phyloP scores from a whole-genome alignment of 768 basidiomycete species.

The Russula compacta region DNA sequence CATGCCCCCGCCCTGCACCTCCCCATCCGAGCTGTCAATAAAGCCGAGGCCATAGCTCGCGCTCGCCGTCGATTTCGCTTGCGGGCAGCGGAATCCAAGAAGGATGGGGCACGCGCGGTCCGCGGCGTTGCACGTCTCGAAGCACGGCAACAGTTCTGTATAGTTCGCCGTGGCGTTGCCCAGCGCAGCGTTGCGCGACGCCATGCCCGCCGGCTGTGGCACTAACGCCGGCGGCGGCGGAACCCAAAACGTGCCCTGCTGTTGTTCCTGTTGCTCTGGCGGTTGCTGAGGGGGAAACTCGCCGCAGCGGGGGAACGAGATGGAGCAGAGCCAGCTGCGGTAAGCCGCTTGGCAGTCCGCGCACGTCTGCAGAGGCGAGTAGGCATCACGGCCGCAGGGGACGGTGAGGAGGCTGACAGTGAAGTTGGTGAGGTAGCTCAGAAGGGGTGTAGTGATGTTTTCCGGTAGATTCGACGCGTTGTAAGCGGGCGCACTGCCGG shows the following conservation, averaged over 20 bases:
- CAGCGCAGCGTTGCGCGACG: slow-evolving; percentile 41
- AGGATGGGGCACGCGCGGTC: slow-evolving; percentile 74
- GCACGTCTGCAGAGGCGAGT: slow-evolving; percentile 72
- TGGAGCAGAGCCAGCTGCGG: slow-evolving; percentile 66
- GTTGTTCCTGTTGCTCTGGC: slow-evolving; percentile 25
- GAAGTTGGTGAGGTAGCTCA: slow-evolving; percentile 62
- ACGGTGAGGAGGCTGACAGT: slow-evolving; percentile 61
- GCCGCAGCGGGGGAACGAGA: slow-evolving; percentile 66
- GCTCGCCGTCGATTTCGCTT: slow-evolving; percentile 48
- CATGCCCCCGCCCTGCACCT: slow-evolving; percentile 38
- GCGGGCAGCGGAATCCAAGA: slow-evolving; percentile 62
- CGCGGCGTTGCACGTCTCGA: slow-evolving; percentile 65
- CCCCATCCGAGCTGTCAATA: slow-evolving; percentile 46
- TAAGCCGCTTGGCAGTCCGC: slow-evolving; percentile 67
- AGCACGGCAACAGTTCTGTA: slow-evolving; percentile 62
- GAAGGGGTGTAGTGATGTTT: slow-evolving; percentile 40
- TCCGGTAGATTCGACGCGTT: slow-evolving; percentile 43
- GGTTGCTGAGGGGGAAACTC: slow-evolving; percentile 36
- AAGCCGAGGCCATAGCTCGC: slow-evolving; percentile 71
- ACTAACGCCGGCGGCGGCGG: slow-evolving; percentile 37
- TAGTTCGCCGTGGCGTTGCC: slow-evolving; percentile 38
- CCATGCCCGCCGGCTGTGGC: slow-evolving; percentile 30
- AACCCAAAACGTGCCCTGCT: slow-evolving; percentile 4
- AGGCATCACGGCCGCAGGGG: slow-evolving; percentile 71
- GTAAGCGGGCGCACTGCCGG: slow-evolving; percentile 35